Evolutionary conservation across 371 early-diverging fungal genomes (phyloP).

Genomic region (Apophysomyces variabilis): DNA sequence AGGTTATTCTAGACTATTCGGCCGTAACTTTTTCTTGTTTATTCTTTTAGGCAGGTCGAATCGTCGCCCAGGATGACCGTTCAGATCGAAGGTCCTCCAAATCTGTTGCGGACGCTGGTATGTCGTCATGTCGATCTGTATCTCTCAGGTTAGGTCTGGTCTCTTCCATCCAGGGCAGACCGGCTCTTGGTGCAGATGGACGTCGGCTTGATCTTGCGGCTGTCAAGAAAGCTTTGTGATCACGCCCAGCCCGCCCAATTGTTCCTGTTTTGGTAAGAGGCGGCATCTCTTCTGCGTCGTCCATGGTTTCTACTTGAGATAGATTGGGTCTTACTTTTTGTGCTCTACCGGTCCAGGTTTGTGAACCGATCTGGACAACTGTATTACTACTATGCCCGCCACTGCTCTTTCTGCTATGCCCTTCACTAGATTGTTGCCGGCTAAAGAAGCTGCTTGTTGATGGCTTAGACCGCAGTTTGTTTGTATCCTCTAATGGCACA

Average conservation of each 20-base stretch:
- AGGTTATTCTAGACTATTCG: background rate
- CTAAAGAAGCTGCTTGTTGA: background rate
- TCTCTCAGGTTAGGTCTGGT: background rate
- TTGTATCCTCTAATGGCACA: background rate
- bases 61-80: slow-evolving; percentile 8
- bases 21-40: background rate
- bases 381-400: slow-evolving; percentile 95
- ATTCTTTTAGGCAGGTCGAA: slow-evolving; percentile 2
- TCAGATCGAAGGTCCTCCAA: background rate
- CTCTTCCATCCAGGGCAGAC: slow-evolving; percentile 1
- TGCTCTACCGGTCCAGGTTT: slow-evolving; percentile 3
- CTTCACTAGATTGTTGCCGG: background rate
- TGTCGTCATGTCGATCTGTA: background rate
- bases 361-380: slow-evolving; percentile 62
- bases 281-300: background rate
- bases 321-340: slow-evolving; percentile 1
- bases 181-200: background rate
- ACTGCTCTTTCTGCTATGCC: slow-evolving; percentile 92
- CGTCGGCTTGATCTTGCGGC: slow-evolving; percentile 5
- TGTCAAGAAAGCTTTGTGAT: background rate
- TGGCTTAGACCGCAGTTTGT: background rate
- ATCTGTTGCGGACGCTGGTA: background rate
- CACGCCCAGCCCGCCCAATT: slow-evolving; percentile 6
- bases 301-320: background rate
- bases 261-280: slow-evolving; percentile 1